Evolutionary conservation across 169 alveolate genomes (phyloP).

Genomic region (Cardiosporidium cionae): DNA sequence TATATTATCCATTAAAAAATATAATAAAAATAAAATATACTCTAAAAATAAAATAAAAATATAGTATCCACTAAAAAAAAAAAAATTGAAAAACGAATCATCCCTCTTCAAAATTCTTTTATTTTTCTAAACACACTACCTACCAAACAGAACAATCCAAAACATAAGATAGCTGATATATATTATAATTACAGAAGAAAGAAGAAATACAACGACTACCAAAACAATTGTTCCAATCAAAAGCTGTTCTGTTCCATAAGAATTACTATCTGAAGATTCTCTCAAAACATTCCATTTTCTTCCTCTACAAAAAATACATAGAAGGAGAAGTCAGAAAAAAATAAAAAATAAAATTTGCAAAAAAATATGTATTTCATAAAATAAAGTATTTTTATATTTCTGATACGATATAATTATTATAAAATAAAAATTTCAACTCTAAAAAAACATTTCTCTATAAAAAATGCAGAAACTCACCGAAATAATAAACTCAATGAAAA

Average conservation of each 20-base stretch:
- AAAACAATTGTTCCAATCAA: not conserved
- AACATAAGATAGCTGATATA: not conserved
- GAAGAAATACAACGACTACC: not conserved
- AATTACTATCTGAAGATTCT: not conserved
- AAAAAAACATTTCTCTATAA: not conserved
- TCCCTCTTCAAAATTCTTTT: no score
- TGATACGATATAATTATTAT: not conserved
- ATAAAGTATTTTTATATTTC: not conserved
- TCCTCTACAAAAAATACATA: not conserved
- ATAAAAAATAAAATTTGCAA: not conserved
- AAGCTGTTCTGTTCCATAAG: not conserved
- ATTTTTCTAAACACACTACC: no score
- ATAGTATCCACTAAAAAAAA: no score
- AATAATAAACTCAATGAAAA: not conserved
- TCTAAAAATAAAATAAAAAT: no score
- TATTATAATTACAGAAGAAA: not conserved
- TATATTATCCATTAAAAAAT: no score
- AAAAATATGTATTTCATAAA: not conserved
- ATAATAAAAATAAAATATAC: no score
- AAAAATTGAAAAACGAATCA: no score
- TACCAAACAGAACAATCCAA: not conserved
- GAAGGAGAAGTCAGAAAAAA: not conserved
- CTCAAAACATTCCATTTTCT: not conserved
- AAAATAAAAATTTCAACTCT: not conserved
- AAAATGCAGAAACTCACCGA: not conserved